Conservation (phyloP, 306 rosid species). For the Prosopis cineraria region DNA sequence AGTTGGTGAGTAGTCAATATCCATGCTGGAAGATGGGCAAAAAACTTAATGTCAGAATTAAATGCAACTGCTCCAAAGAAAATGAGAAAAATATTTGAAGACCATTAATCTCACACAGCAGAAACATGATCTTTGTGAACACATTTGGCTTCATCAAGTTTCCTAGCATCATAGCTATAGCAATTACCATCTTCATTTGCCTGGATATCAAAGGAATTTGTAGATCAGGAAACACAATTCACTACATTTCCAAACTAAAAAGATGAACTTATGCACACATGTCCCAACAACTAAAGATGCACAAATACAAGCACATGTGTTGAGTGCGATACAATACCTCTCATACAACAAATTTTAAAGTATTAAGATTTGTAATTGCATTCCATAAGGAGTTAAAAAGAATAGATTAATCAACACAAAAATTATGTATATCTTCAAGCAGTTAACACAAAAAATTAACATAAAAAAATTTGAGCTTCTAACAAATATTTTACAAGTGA, state of each 20-base stretch:
- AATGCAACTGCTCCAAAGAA: neutral
- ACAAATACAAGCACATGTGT: neutral
- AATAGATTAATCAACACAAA: no score
- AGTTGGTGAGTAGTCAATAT: conserved; percentile 93
- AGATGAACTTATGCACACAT: conserved; percentile 1
- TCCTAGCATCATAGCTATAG: conserved; percentile 82
- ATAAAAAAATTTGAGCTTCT: no score
- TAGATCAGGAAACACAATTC: conserved; percentile 23
- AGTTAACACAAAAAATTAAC: no score
- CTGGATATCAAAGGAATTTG: conserved; percentile 47
- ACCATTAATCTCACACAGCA: conserved; percentile 72
- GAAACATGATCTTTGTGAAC: conserved; percentile 94
- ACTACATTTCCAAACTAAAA: neutral
- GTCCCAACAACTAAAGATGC: conserved; percentile 19
- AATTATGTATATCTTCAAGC: no score
- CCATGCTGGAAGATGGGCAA: conserved; percentile 64
- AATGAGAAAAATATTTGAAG: neutral
- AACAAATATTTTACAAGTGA: no score
- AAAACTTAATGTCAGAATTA: conserved; percentile 22
- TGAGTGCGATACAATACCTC: no score
- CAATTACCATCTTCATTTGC: conserved; percentile 91
- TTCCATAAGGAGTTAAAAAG: no score
- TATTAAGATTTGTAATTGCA: no score
- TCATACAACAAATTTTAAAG: no score
- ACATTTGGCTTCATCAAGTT: conserved; percentile 74